phyloP scores from a whole-genome alignment of 1,139 yeast genomes.

The Hansenula sp. region DNA sequence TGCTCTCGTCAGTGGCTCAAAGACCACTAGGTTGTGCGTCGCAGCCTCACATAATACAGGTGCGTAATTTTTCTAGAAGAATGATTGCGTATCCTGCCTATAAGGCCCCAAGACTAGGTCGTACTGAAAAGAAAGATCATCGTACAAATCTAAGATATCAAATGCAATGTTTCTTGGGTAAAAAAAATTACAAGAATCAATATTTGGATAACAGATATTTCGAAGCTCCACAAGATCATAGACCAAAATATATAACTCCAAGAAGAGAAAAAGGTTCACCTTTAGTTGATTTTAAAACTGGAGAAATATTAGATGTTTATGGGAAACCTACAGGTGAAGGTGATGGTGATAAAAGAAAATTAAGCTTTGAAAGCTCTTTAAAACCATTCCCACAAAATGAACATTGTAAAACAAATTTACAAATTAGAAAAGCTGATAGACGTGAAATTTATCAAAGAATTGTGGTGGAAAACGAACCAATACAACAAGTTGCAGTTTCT shows the following conservation, averaged over 20 bases:
- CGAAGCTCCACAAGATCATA: slow-evolving; percentile 66
- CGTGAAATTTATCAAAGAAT: slow-evolving; percentile 55
- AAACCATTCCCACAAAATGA: slow-evolving; percentile 81
- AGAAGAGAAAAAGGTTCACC: slow-evolving; percentile 42
- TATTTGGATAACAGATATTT: slow-evolving; percentile 73
- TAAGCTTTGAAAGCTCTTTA: slow-evolving; percentile 34
- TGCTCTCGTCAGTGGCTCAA: too few relatives aligned
- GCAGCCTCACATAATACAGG: slow-evolving; percentile 17
- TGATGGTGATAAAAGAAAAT: slow-evolving; percentile 23
- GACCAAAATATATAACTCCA: slow-evolving; percentile 71
- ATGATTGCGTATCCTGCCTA: slow-evolving; percentile 44
- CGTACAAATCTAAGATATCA: slow-evolving; percentile 34
- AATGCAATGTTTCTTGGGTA: slow-evolving; percentile 44
- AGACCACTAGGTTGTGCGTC: too few relatives aligned
- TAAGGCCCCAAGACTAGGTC: slow-evolving; percentile 36
- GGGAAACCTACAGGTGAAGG: slow-evolving; percentile 12
- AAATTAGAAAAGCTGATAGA: slow-evolving; percentile 56
- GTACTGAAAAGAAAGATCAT: slow-evolving; percentile 37
- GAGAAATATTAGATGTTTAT: slow-evolving; percentile 22
- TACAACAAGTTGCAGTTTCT: slow-evolving; percentile 74
- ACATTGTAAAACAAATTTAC: slow-evolving; percentile 62
- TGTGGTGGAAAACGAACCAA: slow-evolving; percentile 44
- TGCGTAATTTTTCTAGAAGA: slow-evolving; percentile 36
- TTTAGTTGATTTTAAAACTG: slow-evolving; percentile 34
- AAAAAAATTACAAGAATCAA: slow-evolving; percentile 79